Base-by-base conservation (phyloP, 2,329 filamentous ascomycete genomes). In the Clonostachys byssicola region DNA sequence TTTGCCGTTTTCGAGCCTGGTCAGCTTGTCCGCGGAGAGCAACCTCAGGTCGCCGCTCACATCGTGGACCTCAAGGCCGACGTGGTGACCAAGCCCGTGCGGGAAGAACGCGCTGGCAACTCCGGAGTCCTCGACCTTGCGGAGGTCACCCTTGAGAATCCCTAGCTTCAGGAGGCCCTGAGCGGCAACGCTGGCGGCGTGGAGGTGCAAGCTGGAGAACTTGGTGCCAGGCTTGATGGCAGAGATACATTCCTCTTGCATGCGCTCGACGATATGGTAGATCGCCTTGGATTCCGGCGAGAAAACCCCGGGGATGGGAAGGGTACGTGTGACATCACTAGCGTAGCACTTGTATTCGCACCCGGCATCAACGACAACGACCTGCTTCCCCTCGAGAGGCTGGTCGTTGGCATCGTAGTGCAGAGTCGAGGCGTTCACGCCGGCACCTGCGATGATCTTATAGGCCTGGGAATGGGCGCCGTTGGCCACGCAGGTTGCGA, bases 351-450 rank as follows among this genome's bases (percentile, higher is more conserved):
- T 71, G 67, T 84, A 95, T 66, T 97, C 92, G 54, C 85, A 87
- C 3, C 90, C 92, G 2, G 92, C 92, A 62, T 99, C 92, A 5
- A 99, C 73, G 17, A 95, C 84, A 34, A 97, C 71, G 33, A 92
- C 76, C 59, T 92, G 82, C 48, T 85, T 79, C 23, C 85, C 82
- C 4, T 70, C 69, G 16, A 97, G 78, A 2, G 83, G 68, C 56
- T 87, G 78, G 58, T 95, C 77, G 62, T 99, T 97, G 46, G 78
- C 81, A 40, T 80, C 78, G 64, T 99, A 99, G 66, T 99, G 94
- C 39, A 97, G 73, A 0, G 88, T 92, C 13, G 87, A 84, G 6
- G 88, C 91, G 60, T 94, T 94, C n/a, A 74, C 62, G 1, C 92
- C 92, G 2, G 87, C 83, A 3, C 88, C 92, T 42, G 89, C 89